phyloP scores from a whole-genome alignment of 176 grass and related monocot genomes.

The Otatea glauca region DNA sequence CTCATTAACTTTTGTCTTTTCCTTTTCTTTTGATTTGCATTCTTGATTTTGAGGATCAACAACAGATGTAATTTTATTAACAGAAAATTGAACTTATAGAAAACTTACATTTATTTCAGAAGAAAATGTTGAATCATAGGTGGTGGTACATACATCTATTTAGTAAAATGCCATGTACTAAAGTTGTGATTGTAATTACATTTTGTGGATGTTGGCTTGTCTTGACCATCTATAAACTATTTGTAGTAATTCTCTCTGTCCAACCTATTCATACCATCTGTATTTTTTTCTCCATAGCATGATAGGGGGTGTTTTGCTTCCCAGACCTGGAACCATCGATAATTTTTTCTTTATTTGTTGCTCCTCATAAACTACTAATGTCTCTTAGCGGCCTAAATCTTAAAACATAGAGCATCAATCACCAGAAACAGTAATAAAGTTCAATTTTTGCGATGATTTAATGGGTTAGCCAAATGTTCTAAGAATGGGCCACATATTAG shows the following conservation, averaged over 20 bases:
- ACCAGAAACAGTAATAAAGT: neutral
- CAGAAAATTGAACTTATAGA: neutral
- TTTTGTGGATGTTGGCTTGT: neutral
- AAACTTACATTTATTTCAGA: constrained; percentile 6
- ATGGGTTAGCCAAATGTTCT: neutral
- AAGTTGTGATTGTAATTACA: constrained; percentile 17
- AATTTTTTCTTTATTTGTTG: constrained; percentile 12
- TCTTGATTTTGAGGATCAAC: constrained; percentile 33
- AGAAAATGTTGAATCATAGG: neutral
- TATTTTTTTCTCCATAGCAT: neutral
- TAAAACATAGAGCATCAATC: neutral
- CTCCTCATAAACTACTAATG: constrained; percentile 2
- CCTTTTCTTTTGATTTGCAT: constrained; percentile 7
- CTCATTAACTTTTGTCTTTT: neutral
- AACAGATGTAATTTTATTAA: neutral
- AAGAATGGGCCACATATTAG: neutral
- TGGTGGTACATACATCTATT: neutral
- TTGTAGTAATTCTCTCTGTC: neutral
- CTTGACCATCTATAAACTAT: neutral
- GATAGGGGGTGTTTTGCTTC: constrained; percentile 8
- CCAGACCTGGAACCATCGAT: neutral
- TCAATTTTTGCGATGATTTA: neutral
- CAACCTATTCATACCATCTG: neutral
- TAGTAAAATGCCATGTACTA: neutral
- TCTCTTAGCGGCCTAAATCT: neutral